Evolutionary conservation across 2,329 filamentous ascomycete genomes (phyloP), one percentile per base, ranked within the genome.

Genomic region (Colletotrichum spaethianum): DNA sequence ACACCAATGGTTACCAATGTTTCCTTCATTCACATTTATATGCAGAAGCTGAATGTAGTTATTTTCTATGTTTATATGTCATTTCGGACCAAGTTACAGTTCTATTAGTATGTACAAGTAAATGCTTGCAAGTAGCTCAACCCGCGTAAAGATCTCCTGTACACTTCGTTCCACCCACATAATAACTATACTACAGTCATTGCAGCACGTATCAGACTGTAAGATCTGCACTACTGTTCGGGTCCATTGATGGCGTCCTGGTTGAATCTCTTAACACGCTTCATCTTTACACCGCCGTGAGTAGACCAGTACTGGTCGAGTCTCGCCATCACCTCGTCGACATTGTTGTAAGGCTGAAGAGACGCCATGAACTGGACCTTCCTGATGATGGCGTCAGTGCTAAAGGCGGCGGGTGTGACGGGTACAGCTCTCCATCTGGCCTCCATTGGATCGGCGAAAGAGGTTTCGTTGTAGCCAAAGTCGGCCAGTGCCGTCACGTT

Each of bases 381-480:
- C 12, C 38, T 20, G n/a, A 28, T 46, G 31, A 72, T 33, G 20
- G 69, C 68, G 6, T 68, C 63, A 16, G 14, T 14, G 16, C 53
- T 57, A 3, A 53, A 72, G 7, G 63, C 72, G 16, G 53, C 28
- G 1, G 59, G 31, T 3, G 40, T 40, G 20, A 67, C 67, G 23
- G 71, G 67, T 12, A 71, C 71, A 18, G 71, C 71, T 12, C 81
- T 73, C 79, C 82, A 84, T 23, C 76, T 76, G 2, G 70, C 18
- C 42, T 83, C 81, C 79, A 83, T 82, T 16, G 83, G 83, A 65
- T 84, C 79, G 48, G 78, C 75, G 69, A 79, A 84, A 23, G 77
- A 79, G 12, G 78, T 78, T 64, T 82, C 80, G 6, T 80, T 78
- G 74, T 85, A 85, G 2, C 83, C 83, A 40, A 83, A 80, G 70